A percentile compares a stretch with the other conserved stretches of the same genome.
These are phyloP conservation scores for Sonneratia caseolaris DNA, from an alignment of 345 rosid genomes.

Conservation along the genomic window DNA sequence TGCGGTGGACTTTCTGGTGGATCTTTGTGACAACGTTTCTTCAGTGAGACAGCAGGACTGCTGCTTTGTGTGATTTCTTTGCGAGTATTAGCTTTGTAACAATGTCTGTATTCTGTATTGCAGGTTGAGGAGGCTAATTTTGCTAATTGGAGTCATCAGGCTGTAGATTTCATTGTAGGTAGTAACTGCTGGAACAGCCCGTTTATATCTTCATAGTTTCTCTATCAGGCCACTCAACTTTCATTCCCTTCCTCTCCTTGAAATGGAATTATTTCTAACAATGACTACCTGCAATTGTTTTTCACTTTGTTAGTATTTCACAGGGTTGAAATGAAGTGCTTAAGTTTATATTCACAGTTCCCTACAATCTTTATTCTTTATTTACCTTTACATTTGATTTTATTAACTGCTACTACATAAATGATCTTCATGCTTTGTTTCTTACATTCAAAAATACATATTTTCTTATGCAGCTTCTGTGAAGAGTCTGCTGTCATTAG, in stretches of 20 bases:
- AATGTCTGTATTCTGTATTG: not conserved
- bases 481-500: slow-evolving; percentile 43
- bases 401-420: not conserved
- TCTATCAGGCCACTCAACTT: not conserved
- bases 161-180: slow-evolving; percentile 86
- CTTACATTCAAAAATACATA: not conserved
- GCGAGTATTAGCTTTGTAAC: not conserved
- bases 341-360: not conserved
- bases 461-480: slow-evolving; percentile 34
- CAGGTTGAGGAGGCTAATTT: slow-evolving; percentile 51
- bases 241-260: slow-evolving; percentile 1
- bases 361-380: not conserved
- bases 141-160: slow-evolving; percentile 87
- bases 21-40: slow-evolving; percentile 45
- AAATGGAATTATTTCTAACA: not conserved
- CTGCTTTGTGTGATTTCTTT: slow-evolving; percentile 4
- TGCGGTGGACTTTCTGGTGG: slow-evolving; percentile 68
- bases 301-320: not conserved
- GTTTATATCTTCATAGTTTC: not conserved
- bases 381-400: not conserved
- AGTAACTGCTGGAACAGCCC: not conserved
- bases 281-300: not conserved
- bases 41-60: slow-evolving; percentile 26
- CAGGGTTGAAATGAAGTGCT: not conserved
- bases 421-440: not conserved